Base-by-base conservation (phyloP, 495 filamentous ascomycete species). In the Hypoxylon trugodes region DNA sequence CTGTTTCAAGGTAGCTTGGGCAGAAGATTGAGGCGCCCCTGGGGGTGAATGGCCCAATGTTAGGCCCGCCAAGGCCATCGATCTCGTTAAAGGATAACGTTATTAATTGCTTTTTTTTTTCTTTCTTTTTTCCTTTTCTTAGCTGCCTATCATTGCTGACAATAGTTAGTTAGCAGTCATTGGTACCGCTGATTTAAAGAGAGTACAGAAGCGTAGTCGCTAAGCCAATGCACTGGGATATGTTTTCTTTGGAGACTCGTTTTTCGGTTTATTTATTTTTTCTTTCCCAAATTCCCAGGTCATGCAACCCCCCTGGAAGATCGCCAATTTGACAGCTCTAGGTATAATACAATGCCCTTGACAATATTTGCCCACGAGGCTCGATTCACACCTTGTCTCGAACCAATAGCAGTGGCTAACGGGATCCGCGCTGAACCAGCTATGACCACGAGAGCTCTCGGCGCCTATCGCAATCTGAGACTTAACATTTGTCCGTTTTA, bases 341-440 rank as follows among this genome's bases (percentile, higher is more conserved):
- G n/a, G n/a, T n/a, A 68, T 70, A 70, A 66, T 70, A 66, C 70
- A 66, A 48, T 41, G 51, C 50, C 68, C 70, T 69, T 68, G 68
- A 57, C 57, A 61, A 70, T 66, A 70, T 61, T 49, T 63, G 70
- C 68, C 65, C 67, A 64, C 65, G 61, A 53, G 60, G 65, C 60
- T 68, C 65, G 60, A 64, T 47, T 59, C 43, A 62, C 49, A 59
- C 42, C 53, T 36, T 50, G 24, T 42, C 8, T 35, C 21, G 43
- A 55, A 32, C 66, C 61, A 65, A 61, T 65, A 42, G 18, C 37
- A 64, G 19, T 35, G 25, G 13, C 37, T 41, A n/a, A 32, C 49
- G 65, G 51, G 54, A 50, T 41, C 54, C 42, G 59, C 48, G 59
- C 59, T 64, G 49, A 56, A 51, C 59, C 49, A 59, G 54, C 60